Evolutionary conservation across 306 rosid species (phyloP), one percentile per base, ranked within the genome.

Genomic region (Vigna hirtella): DNA sequence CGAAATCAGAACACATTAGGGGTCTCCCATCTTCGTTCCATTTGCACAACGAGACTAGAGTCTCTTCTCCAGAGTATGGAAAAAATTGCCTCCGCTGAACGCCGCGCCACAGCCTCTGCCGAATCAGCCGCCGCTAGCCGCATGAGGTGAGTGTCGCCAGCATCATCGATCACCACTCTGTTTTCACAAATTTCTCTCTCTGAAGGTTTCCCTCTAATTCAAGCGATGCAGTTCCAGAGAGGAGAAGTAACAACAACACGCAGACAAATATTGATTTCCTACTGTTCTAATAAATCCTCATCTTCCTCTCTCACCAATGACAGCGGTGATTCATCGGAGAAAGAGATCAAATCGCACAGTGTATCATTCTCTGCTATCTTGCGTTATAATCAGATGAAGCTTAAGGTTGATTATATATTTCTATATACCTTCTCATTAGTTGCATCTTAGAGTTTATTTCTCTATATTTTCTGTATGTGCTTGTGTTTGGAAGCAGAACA

Each of bases 371-470:
- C 85, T 57, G 81, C 86, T 15, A 79, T 72, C 5, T 51, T 88
- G 81, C 81, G 83, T 55, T 81, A 59, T 73, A 77, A 66, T 34
- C 88, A 82, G 77, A 81, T 87, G 88, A 86, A 82, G 63, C 87
- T 88, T 70, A 85, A 86, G 89, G 97, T 91, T 9, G 26, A 43
- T 51, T 63, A 47, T 50, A 48, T 17, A 58, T 13, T 28, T 58
- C 42, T 2, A 6, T 8, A 3, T 1, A 66, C 42, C 22, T 53
- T 28, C 9, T 72, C 70, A 7, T 58, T 17, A 1, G 13, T 63
- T 68, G 45, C 26, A 22, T 8, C 2, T 73, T 61, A 14, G 50
- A 47, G 28, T n/a, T 76, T 79, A 13, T 32, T 66, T 17, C 22
- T 20, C 22, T 20, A 20, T 1, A 7, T 58, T 72, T 81, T 58